Conservation (phyloP, 208 protist species). For the Sergeia podlipaevii region DNA sequence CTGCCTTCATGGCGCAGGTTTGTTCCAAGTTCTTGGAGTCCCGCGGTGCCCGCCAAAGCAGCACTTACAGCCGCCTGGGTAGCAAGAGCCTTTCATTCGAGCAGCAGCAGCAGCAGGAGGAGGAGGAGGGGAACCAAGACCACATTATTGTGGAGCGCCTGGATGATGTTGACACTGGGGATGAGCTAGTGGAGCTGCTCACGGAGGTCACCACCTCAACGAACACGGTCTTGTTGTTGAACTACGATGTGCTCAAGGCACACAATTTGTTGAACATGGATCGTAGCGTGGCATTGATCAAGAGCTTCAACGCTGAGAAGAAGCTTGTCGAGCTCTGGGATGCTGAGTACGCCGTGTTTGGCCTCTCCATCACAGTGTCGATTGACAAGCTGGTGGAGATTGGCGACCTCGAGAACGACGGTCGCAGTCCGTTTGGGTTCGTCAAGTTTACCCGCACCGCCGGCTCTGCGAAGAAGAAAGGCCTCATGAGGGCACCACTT, state of each 20-base stretch:
- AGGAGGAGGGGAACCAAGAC: not conserved
- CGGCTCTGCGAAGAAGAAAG: conserved; percentile 22
- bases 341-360: conserved; percentile 83
- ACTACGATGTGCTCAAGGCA: conserved; percentile 72
- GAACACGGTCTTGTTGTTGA: conserved; percentile 71
- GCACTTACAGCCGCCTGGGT: conserved; percentile 15
- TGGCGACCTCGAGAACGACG: conserved; percentile 71
- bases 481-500: conserved; percentile 43
- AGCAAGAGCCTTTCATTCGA: not conserved
- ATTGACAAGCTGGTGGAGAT: conserved; percentile 67
- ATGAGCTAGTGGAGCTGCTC: conserved; percentile 64
- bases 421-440: conserved; percentile 71
- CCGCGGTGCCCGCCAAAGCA: conserved; percentile 19
- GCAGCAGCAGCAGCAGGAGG: not conserved
- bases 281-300: conserved; percentile 71
- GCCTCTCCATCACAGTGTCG: conserved; percentile 49
- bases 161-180: conserved; percentile 67
- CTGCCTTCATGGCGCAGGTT: conserved; percentile 72
- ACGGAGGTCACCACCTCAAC: conserved; percentile 46
- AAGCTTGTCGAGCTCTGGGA: conserved; percentile 72
- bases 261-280: conserved; percentile 54
- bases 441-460: conserved; percentile 45
- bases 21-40: conserved; percentile 81
- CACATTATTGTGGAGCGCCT: conserved; percentile 60
- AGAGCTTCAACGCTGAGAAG: conserved; percentile 67